These are phyloP conservation scores for Hyaloperonospora brassicae DNA, from an alignment of 352 stramenopile species.

Conservation along the genomic window DNA sequence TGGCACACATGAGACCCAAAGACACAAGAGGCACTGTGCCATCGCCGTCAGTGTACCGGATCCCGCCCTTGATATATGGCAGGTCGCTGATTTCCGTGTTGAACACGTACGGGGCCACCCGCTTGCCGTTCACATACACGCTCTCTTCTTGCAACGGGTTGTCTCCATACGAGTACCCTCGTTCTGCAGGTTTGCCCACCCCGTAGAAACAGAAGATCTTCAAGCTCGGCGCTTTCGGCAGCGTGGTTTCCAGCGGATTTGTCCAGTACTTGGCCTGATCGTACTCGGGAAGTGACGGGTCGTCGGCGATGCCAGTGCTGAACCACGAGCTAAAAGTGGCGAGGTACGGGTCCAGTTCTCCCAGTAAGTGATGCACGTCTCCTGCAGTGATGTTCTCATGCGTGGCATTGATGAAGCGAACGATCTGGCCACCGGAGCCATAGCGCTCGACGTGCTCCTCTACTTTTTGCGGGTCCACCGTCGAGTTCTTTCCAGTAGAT, in stretches of 20 bases:
- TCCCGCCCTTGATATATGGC: constrained; percentile 69
- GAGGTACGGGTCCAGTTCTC: constrained; percentile 42
- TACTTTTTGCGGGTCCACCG: constrained; percentile 28
- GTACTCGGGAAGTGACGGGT: constrained; percentile 43
- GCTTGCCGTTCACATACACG: constrained; percentile 25
- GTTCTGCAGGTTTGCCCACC: constrained; percentile 84
- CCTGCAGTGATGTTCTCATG: constrained; percentile 52
- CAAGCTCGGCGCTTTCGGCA: constrained; percentile 87
- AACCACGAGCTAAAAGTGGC: constrained; percentile 33
- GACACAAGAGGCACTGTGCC: constrained; percentile 89
- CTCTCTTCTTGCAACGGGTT: constrained; percentile 39
- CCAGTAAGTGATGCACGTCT: constrained; percentile 41
- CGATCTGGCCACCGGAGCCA: constrained; percentile 39
- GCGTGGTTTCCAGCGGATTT: constrained; percentile 77
- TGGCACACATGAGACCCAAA: constrained; percentile 92
- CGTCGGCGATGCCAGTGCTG: constrained; percentile 36
- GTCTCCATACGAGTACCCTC: constrained; percentile 64
- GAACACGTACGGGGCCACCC: constrained; percentile 56
- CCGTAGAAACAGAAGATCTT: constrained; percentile 95
- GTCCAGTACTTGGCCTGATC: constrained; percentile 71
- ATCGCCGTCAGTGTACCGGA: constrained; percentile 88
- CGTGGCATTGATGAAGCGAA: constrained; percentile 47
- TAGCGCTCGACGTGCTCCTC: constrained; percentile 37
- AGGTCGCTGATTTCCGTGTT: constrained; percentile 51
- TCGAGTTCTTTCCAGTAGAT: constrained; percentile 26